Evolutionary conservation across 306 rosid species (phyloP).

Genomic region (Vicia sativa): DNA sequence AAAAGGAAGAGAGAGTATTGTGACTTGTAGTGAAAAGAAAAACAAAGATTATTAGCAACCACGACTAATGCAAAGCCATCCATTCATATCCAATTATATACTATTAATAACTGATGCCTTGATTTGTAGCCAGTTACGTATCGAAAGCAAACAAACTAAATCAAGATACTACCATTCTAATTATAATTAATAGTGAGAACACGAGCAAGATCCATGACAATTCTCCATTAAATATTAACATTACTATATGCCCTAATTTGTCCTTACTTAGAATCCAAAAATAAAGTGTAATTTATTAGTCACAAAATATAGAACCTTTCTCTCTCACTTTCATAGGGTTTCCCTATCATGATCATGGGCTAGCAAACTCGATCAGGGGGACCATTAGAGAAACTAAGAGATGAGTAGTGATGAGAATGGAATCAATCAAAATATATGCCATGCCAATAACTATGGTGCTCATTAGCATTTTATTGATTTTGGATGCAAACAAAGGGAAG

Average conservation of each 20-base stretch:
- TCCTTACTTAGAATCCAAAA: neutral
- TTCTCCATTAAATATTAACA: neutral
- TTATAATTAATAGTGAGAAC: slow-evolving; percentile 37
- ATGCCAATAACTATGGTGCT: slow-evolving; percentile 39
- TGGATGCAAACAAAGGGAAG: slow-evolving; percentile 54
- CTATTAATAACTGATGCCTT: slow-evolving; percentile 21
- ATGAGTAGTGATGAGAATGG: slow-evolving; percentile 40
- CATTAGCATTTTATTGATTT: slow-evolving; percentile 56
- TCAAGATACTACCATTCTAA: slow-evolving; percentile 43
- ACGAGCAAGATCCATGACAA: slow-evolving; percentile 26
- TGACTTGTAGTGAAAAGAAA: slow-evolving; percentile 40
- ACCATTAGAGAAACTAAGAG: slow-evolving; percentile 41
- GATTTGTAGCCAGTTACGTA: slow-evolving; percentile 14
- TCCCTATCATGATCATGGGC: neutral
- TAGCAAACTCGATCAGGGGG: slow-evolving; percentile 38
- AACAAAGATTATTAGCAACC: slow-evolving; percentile 38
- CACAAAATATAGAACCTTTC: neutral
- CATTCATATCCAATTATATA: slow-evolving; percentile 16
- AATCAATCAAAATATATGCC: slow-evolving; percentile 39
- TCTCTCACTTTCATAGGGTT: slow-evolving; percentile 5
- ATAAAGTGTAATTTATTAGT: neutral
- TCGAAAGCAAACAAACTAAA: slow-evolving; percentile 28
- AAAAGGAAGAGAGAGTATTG: no score
- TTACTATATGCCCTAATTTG: neutral
- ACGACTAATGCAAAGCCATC: slow-evolving; percentile 55